Evolutionary conservation across 306 rosid genomes (phyloP).

Genomic region (Trifolium subterraneum): DNA sequence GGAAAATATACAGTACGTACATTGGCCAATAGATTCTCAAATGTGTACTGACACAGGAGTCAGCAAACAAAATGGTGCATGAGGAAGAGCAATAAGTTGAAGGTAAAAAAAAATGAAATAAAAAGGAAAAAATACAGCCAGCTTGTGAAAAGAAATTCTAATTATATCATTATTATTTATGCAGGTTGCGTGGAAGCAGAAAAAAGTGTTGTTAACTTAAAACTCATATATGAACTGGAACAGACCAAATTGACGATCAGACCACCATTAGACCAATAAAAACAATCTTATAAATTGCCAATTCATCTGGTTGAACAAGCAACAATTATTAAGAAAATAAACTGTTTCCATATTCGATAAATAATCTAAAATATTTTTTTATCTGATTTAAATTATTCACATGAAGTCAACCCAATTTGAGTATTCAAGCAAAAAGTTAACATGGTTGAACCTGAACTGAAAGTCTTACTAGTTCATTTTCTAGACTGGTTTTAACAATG

Average conservation of each 20-base stretch:
- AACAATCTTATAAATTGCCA: not conserved
- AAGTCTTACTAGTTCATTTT: conserved; percentile 28
- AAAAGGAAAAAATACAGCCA: too few relatives aligned
- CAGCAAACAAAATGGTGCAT: too few relatives aligned
- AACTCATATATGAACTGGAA: too few relatives aligned
- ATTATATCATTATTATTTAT: too few relatives aligned
- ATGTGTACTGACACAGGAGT: not conserved
- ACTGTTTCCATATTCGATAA: not conserved
- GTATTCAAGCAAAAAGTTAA: not conserved
- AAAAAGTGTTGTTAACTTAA: too few relatives aligned
- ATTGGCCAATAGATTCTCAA: not conserved
- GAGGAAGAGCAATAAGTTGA: too few relatives aligned
- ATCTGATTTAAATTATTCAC: conserved; percentile 6
- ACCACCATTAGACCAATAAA: not conserved
- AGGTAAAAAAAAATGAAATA: too few relatives aligned
- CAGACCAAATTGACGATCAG: not conserved
- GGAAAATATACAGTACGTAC: not conserved
- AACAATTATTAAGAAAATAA: conserved; percentile 3
- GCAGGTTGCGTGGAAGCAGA: too few relatives aligned
- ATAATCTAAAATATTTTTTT: not conserved
- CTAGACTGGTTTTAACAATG: conserved; percentile 1
- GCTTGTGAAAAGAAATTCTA: too few relatives aligned
- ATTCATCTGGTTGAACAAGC: conserved; percentile 25
- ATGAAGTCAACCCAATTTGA: not conserved
- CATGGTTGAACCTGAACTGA: conserved; percentile 5